Conservation (phyloP, 2,329 filamentous ascomycete species). For the Claviceps digitariae region DNA sequence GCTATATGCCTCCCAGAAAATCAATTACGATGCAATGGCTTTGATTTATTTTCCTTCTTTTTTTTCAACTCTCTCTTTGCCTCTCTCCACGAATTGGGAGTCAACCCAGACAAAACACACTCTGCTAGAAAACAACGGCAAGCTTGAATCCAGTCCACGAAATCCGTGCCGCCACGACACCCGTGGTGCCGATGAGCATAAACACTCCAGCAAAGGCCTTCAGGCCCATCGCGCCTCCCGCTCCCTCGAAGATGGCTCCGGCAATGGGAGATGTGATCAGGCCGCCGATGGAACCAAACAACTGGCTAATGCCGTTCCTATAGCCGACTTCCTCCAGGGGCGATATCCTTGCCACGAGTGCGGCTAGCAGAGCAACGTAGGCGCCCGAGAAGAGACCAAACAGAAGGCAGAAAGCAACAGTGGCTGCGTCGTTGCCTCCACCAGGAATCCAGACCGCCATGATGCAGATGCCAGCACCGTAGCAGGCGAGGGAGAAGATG, state of each 20-base stretch:
- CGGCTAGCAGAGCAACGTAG: slow-evolving; percentile 14
- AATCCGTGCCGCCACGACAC: slow-evolving; percentile 7
- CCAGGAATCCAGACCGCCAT: slow-evolving; percentile 22
- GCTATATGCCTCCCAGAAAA: no score
- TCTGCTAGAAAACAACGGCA: slow-evolving; percentile 5
- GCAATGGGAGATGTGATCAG: slow-evolving; percentile 11
- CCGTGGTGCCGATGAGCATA: slow-evolving; percentile 9
- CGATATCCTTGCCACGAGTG: slow-evolving; percentile 30
- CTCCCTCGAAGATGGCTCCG: slow-evolving; percentile 9
- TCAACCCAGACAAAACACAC: not conserved
- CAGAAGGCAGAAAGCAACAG: slow-evolving; percentile 15
- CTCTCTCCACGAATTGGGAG: no score
- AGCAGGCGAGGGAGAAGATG: slow-evolving; percentile 27
- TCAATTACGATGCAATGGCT: not conserved
- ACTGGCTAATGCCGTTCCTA: slow-evolving; percentile 28
- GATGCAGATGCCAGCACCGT: slow-evolving; percentile 19
- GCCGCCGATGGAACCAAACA: slow-evolving; percentile 9
- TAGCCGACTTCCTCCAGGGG: slow-evolving; percentile 40
- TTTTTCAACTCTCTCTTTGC: not conserved
- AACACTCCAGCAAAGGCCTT: slow-evolving; percentile 10
- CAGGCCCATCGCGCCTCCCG: slow-evolving; percentile 6
- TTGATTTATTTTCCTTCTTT: no score
- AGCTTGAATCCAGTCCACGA: slow-evolving; percentile 8
- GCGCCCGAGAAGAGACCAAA: slow-evolving; percentile 19
- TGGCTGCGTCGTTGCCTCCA: slow-evolving; percentile 8